phyloP scores from a whole-genome alignment of 2,329 filamentous ascomycete species.

The Ophiostoma angusticollis region DNA sequence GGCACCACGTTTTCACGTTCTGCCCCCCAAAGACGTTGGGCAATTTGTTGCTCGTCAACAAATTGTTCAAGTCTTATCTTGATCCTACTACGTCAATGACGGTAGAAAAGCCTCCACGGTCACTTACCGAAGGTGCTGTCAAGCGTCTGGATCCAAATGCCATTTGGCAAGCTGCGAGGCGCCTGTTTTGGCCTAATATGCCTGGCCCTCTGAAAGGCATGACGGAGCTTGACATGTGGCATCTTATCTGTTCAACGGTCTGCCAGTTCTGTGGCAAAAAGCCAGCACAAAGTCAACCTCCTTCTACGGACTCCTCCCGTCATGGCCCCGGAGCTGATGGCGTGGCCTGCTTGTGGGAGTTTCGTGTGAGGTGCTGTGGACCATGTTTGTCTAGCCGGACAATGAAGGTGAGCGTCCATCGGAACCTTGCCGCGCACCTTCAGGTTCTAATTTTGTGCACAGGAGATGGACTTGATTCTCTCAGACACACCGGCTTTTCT shows the following conservation, averaged over 20 bases:
- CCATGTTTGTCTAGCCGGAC: constrained; percentile 47
- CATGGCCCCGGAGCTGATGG: constrained; percentile 48
- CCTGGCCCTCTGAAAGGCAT: constrained; percentile 53
- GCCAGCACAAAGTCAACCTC: constrained; percentile 14
- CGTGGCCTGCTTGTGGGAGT: constrained; percentile 57
- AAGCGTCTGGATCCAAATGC: constrained; percentile 40
- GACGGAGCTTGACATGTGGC: constrained; percentile 67
- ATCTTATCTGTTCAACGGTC: constrained; percentile 44
- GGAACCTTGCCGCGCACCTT: background rate
- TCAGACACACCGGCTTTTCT: constrained; percentile 46
- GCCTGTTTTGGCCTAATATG: constrained; percentile 50
- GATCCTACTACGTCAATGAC: constrained; percentile 28
- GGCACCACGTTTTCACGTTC: constrained; percentile 58
- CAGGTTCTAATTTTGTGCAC: constrained; percentile 13
- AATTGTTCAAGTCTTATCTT: constrained; percentile 49
- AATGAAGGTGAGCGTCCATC: constrained; percentile 44
- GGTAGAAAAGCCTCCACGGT: constrained; percentile 7
- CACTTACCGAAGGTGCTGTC: constrained; percentile 16
- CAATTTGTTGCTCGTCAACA: constrained; percentile 54
- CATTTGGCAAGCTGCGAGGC: constrained; percentile 60
- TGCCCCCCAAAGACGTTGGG: constrained; percentile 51
- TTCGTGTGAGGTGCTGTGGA: constrained; percentile 53
- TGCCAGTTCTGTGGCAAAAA: constrained; percentile 57
- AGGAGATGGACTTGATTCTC: constrained; percentile 60
- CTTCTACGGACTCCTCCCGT: constrained; percentile 34